phyloP scores from a whole-genome alignment of 2,329 filamentous ascomycete species.

The Xylariaceae sp. region DNA sequence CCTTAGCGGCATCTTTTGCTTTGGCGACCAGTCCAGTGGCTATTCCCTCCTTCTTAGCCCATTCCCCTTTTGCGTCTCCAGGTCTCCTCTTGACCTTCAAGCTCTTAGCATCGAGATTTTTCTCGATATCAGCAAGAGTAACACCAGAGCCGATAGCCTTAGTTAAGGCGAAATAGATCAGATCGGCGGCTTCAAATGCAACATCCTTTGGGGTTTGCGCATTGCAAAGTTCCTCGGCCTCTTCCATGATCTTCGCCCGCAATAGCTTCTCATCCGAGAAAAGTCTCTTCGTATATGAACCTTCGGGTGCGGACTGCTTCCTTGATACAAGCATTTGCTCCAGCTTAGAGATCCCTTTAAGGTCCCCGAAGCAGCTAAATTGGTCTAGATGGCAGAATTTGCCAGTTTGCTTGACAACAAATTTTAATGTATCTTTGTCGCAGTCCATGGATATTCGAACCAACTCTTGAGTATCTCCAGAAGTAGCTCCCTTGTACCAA shows the following conservation, averaged over 20 bases:
- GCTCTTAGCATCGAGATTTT: slow-evolving; percentile 91
- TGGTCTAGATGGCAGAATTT: slow-evolving; percentile 94
- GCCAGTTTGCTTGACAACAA: slow-evolving; percentile 88
- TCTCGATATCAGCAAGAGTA: slow-evolving; percentile 85
- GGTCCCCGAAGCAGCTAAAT: slow-evolving; percentile 88
- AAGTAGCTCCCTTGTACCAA: slow-evolving; percentile 96
- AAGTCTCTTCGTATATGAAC: slow-evolving; percentile 91
- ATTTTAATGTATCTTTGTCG: slow-evolving; percentile 89
- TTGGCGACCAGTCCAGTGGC: slow-evolving; percentile 43
- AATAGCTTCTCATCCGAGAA: slow-evolving; percentile 92
- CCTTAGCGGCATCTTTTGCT: slow-evolving; percentile 43
- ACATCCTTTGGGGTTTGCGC: slow-evolving; percentile 82
- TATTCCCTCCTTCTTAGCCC: slow-evolving; percentile 83
- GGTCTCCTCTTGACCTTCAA: slow-evolving; percentile 92
- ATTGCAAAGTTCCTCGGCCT: slow-evolving; percentile 92
- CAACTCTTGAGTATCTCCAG: slow-evolving; percentile 90
- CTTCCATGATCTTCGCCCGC: slow-evolving; percentile 97
- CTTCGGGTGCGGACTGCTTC: slow-evolving; percentile 80
- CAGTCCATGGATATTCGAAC: slow-evolving; percentile 87
- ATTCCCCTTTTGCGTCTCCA: slow-evolving; percentile 93
- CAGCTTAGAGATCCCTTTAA: slow-evolving; percentile 79
- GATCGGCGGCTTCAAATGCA: slow-evolving; percentile 91
- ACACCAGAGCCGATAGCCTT: slow-evolving; percentile 88
- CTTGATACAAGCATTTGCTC: slow-evolving; percentile 86
- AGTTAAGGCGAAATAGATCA: slow-evolving; percentile 94